Evolutionary conservation across 192 early-diverging fungal genomes (phyloP).

Genomic region (Helicostylum pulchrum): DNA sequence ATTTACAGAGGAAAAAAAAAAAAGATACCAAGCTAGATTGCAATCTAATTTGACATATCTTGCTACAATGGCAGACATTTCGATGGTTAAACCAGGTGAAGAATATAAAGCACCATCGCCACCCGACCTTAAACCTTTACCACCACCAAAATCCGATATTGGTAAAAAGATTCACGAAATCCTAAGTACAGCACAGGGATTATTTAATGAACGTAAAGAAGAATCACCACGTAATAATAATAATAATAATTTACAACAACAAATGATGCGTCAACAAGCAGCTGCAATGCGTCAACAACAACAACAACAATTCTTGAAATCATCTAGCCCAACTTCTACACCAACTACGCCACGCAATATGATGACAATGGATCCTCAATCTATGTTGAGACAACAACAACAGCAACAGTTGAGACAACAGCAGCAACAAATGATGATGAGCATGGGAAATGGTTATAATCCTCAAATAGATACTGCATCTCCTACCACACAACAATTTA

Average conservation of each 20-base stretch:
- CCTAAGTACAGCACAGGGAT: slow-evolving; percentile 21
- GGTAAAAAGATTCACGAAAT: slow-evolving; percentile 21
- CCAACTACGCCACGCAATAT: slow-evolving; percentile 4
- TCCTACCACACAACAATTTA: background rate
- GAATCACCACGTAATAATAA: slow-evolving; percentile 2
- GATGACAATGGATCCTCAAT: slow-evolving; percentile 17
- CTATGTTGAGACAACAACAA: slow-evolving; percentile 24
- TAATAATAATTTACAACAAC: slow-evolving; percentile 17
- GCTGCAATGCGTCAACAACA: slow-evolving; percentile 29
- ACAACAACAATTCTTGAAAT: slow-evolving; percentile 19
- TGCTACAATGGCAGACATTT: slow-evolving; percentile 38
- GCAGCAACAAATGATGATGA: background rate
- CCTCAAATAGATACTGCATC: slow-evolving; percentile 3
- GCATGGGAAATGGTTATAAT: slow-evolving; percentile 5
- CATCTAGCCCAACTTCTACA: background rate
- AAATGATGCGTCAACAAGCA: slow-evolving; percentile 24
- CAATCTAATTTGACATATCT: slow-evolving; percentile 38
- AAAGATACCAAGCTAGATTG: slow-evolving; percentile 34
- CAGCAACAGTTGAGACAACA: slow-evolving; percentile 28
- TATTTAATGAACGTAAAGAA: slow-evolving; percentile 11
- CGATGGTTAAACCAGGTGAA: slow-evolving; percentile 30
- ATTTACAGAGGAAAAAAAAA: background rate
- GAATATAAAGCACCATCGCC: slow-evolving; percentile 32
- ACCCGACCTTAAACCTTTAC: slow-evolving; percentile 29
- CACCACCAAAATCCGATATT: slow-evolving; percentile 22